These are phyloP conservation scores for Termitomyces sp. DNA, from an alignment of 768 basidiomycete species.

Conservation along the genomic window DNA sequence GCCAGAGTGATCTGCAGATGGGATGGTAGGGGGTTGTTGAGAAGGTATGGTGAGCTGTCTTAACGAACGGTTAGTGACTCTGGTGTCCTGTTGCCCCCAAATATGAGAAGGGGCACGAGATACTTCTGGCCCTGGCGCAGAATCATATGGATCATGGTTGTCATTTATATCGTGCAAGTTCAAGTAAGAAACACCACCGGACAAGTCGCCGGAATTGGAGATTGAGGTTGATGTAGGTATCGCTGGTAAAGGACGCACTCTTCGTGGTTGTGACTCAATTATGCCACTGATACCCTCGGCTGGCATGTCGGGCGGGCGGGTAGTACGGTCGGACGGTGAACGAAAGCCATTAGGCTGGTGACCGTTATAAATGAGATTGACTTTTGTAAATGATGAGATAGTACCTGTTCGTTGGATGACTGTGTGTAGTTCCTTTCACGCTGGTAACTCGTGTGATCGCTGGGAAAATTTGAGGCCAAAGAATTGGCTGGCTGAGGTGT, in stretches of 20 bases:
- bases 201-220: conserved; percentile 2
- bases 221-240: conserved; percentile 14
- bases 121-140: neutral
- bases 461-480: neutral
- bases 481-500: conserved; percentile 1
- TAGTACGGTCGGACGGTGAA: conserved; percentile 6
- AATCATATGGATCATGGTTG: conserved; percentile 11
- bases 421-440: conserved; percentile 7
- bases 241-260: conserved; percentile 16
- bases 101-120: neutral
- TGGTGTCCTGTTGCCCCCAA: neutral
- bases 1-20: neutral
- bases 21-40: neutral
- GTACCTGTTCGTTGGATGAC: conserved; percentile 11
- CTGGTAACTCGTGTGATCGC: neutral
- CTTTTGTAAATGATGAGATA: neutral
- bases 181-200: conserved; percentile 5
- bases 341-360: neutral
- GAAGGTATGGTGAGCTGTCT: neutral
- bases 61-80: neutral
- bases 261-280: conserved; percentile 11
- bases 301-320: conserved; percentile 5
- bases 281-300: conserved; percentile 1
- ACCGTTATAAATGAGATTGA: neutral
- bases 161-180: conserved; percentile 8